Evolutionary conservation across 176 grass and related monocot genomes (phyloP), one percentile per base, ranked within the genome.

Genomic region (Oryza glumipatula): DNA sequence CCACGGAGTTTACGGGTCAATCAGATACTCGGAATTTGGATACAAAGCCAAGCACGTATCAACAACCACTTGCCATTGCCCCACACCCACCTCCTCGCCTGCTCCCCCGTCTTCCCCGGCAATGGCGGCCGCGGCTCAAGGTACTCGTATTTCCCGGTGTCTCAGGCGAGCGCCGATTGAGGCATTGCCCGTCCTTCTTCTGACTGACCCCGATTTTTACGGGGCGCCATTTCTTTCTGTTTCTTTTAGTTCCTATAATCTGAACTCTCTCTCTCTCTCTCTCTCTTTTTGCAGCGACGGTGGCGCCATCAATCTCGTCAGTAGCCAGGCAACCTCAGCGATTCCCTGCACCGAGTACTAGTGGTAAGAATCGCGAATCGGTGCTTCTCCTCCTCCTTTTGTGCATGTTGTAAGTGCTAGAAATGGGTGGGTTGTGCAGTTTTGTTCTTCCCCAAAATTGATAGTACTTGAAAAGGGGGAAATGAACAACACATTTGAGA

Each of bases 361-460:
- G 15, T 36, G 85, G 90, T 90, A 85, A 70, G 80, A 9, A 66
- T 33, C 33, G 30, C 2, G 63, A 65, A 30, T 77, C 30, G 21
- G 23, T 41, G 0, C 39, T 26, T 26, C 24, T 41, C 39, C 12
- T 77, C 14, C 1, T 82, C 2, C 0, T 32, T 19, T 67, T 68
- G n/a, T 73, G 24, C 46, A 19, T 75, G 60, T 2, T 65, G 47
- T 8, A 13, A 19, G 26, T 68, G 35, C 9, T 83, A 65, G 43
- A 77, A 70, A 65, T 38, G 72, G 28, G 8, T 54, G 43, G 6
- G 12, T 81, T 35, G 1, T 33, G 24, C 78, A 32, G 4, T 67
- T 32, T 30, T 36, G 22, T 19, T 80, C 15, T 16, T 81, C 65
- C 11, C 3, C 65, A 17, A 78, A 71, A 32, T 24, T 83, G 9